Base-by-base conservation (phyloP, 306 rosid species). In the Acacia crassicarpa region DNA sequence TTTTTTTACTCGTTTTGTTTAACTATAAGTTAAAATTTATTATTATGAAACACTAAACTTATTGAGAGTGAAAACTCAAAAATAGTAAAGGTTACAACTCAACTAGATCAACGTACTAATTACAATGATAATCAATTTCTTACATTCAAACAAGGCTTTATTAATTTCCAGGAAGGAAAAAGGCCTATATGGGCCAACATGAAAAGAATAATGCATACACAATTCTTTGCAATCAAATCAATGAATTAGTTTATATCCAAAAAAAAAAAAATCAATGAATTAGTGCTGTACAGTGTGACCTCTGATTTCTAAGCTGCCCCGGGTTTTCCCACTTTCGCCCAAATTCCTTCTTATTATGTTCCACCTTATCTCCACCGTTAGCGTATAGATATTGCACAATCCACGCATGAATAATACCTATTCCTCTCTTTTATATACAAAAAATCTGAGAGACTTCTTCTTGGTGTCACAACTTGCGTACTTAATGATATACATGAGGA, bases 401-500 rank as follows among this genome's bases (percentile, higher is more conserved):
- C 78, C 63, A 38, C 11, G 8, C 78, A 32, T 12, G 72, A 71
- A 53, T 70, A 45, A 58, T 56, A 2, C 32, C 83, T 63, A 14
- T 41, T 80, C 68, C 69, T 48, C 77, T 67, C 5, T 15, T 56
- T 25, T 46, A 30, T 44, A 8, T 7, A 40, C 30, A 59, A 81
- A 59, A 75, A 77, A 61, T 61, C 58, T 11, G 17, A 22, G 38
- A 77, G 16, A 41, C 19, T 8, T 33, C 17, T 56, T 51, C 30
- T 72, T 3, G 59, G 72, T 51, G 75, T 49, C 65, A 62, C 62
- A 70, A 44, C 30, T 45, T 12, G 27, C 48, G 49, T 49, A 46
- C 79, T 83, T 72, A 95, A 85, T 93, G 94, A 79, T 92, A 95
- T 43, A 95, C 99, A 54, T 92, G 98, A 84, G 95, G 91, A 20